These are phyloP conservation scores for Elsinoe australis DNA, from an alignment of 2,329 filamentous ascomycete genomes.

Conservation along the genomic window DNA sequence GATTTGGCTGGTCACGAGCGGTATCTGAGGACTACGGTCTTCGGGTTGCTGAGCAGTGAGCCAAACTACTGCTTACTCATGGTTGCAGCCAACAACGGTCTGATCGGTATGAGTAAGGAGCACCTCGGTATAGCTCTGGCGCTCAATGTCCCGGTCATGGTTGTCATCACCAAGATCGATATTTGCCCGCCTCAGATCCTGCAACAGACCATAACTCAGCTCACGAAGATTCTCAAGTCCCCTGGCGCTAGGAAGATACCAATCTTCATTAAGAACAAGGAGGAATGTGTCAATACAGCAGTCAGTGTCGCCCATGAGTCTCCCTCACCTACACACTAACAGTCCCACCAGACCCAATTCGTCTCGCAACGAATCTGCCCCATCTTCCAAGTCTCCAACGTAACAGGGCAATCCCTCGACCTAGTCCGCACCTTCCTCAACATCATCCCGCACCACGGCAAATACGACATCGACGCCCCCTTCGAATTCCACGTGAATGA, in stretches of 20 bases:
- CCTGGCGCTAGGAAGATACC: constrained; percentile 92
- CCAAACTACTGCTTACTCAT: constrained; percentile 97
- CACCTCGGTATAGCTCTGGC: constrained; percentile 91
- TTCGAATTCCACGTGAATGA: constrained; percentile 97
- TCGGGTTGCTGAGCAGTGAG: constrained; percentile 86
- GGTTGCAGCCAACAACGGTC: constrained; percentile 95
- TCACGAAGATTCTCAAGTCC: constrained; percentile 88
- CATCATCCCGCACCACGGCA: constrained; percentile 87
- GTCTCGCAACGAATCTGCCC: constrained; percentile 92
- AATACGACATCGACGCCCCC: constrained; percentile 78
- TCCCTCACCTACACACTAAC: background rate
- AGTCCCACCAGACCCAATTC: constrained; percentile 61
- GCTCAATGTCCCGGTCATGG: constrained; percentile 94
- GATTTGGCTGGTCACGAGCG: constrained; percentile 93
- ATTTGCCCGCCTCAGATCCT: constrained; percentile 95
- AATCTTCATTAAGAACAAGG: constrained; percentile 83
- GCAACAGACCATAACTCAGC: constrained; percentile 83
- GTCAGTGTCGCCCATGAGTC: constrained; percentile 21
- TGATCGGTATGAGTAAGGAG: constrained; percentile 98
- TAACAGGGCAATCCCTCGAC: constrained; percentile 85
- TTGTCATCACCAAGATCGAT: constrained; percentile 95
- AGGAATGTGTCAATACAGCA: constrained; percentile 90
- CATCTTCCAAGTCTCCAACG: constrained; percentile 96
- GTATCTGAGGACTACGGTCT: constrained; percentile 92
- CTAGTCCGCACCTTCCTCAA: constrained; percentile 89